These are phyloP conservation scores for Daldinia childiae DNA, from an alignment of 495 filamentous ascomycete species.

Conservation along the genomic window DNA sequence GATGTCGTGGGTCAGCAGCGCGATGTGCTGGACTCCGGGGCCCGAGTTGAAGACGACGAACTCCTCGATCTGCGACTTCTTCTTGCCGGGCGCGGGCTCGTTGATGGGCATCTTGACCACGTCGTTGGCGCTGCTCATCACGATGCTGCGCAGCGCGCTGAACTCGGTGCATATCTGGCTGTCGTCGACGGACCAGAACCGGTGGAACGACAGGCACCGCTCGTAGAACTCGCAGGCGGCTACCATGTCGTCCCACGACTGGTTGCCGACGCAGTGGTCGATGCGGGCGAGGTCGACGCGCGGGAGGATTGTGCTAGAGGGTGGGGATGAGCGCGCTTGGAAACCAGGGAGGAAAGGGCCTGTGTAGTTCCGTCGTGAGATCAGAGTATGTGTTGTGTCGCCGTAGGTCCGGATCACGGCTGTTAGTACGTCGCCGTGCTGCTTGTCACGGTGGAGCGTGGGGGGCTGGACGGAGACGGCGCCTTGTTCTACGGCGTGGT, in stretches of 20 bases:
- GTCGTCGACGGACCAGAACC: slow-evolving; percentile 95
- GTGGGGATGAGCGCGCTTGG: slow-evolving; percentile 54
- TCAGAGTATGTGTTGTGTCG: slow-evolving; percentile 88
- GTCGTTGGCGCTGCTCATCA: slow-evolving; percentile 82
- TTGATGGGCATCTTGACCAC: slow-evolving; percentile 97
- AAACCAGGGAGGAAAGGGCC: slow-evolving; percentile 87
- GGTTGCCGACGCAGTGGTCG: slow-evolving; percentile 95
- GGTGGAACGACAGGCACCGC: slow-evolving; percentile 86
- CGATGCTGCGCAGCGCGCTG: slow-evolving; percentile 82
- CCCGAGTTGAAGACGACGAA: slow-evolving; percentile 89
- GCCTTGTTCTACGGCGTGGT: slow-evolving; percentile 70
- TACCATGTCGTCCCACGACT: slow-evolving; percentile 89
- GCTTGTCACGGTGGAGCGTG: slow-evolving; percentile 57
- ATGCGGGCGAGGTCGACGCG: slow-evolving; percentile 72
- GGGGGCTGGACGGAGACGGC: slow-evolving; percentile 72
- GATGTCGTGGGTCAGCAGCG: slow-evolving; percentile 82
- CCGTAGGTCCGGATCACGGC: slow-evolving; percentile 89
- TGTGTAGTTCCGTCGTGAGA: slow-evolving; percentile 71
- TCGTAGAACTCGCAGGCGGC: slow-evolving; percentile 89
- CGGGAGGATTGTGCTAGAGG: slow-evolving; percentile 57
- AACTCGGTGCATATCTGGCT: slow-evolving; percentile 87
- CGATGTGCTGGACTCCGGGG: slow-evolving; percentile 90
- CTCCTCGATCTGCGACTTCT: slow-evolving; percentile 90
- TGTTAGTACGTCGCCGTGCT: slow-evolving; percentile 65
- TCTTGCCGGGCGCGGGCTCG: slow-evolving; percentile 87